These are phyloP conservation scores for Barnettozyma sucrosica DNA, from an alignment of 805 yeast species.

Conservation along the genomic window DNA sequence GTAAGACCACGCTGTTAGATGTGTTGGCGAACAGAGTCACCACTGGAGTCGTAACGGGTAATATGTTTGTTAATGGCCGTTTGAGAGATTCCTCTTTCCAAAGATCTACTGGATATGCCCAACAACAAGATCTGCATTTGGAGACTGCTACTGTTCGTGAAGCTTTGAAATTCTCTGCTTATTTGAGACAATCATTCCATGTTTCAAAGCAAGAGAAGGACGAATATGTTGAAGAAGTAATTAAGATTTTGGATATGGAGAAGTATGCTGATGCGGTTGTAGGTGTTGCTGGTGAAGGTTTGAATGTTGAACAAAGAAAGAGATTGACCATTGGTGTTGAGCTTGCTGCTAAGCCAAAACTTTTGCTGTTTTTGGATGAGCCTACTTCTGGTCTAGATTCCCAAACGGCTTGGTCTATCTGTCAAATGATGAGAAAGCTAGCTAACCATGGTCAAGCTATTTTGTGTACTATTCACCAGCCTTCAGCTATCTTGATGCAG, in stretches of 20 bases:
- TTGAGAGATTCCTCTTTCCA: slow-evolving; percentile 56
- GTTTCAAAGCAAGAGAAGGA: slow-evolving; percentile 52
- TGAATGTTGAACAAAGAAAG: slow-evolving; percentile 60
- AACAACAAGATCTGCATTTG: slow-evolving; percentile 71
- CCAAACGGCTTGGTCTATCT: slow-evolving; percentile 62
- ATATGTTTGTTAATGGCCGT: slow-evolving; percentile 59
- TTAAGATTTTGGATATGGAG: slow-evolving; percentile 57
- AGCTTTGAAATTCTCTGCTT: slow-evolving; percentile 61
- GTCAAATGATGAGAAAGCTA: slow-evolving; percentile 52
- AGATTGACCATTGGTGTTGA: slow-evolving; percentile 63
- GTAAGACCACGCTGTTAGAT: slow-evolving; percentile 70
- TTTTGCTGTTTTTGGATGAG: slow-evolving; percentile 56
- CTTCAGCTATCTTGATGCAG: slow-evolving; percentile 71
- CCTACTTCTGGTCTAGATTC: slow-evolving; percentile 68
- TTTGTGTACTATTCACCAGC: slow-evolving; percentile 77
- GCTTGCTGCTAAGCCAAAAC: slow-evolving; percentile 56
- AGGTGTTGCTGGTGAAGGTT: slow-evolving; percentile 69
- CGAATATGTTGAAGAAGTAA: slow-evolving; percentile 59
- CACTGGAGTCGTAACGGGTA: slow-evolving; percentile 65
- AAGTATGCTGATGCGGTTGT: slow-evolving; percentile 66
- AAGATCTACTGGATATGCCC: slow-evolving; percentile 52
- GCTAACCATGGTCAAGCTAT: slow-evolving; percentile 60
- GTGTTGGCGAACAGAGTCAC: slow-evolving; percentile 66
- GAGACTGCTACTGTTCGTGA: slow-evolving; percentile 67
- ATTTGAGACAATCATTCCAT: slow-evolving; percentile 54